Base-by-base conservation (phyloP, 2,329 filamentous ascomycete species). In the Talaromyces funiculosus region DNA sequence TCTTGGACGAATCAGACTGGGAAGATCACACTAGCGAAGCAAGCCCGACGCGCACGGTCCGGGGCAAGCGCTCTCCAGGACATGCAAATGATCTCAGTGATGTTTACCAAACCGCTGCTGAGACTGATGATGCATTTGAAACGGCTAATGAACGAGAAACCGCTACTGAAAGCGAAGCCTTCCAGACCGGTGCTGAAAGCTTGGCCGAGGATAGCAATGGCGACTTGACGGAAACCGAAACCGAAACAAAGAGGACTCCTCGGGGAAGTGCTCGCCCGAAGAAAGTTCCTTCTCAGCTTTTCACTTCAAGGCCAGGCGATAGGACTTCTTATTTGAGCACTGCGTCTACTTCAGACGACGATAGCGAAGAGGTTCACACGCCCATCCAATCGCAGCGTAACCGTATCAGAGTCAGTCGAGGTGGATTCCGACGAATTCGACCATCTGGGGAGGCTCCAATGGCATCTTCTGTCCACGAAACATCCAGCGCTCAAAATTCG, bases 201-300 rank as follows among this genome's bases (percentile, higher is more conserved):
- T 77, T 86, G 64, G 81, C 80, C 58, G 82, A 82, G 67, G 89
- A 90, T 16, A 92, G 87, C 69, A 89, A 86, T 60, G 90, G 91
- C 63, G 89, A 92, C 66, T 80, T 89, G 53, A 96, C 92, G 0
- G 93, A 96, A 76, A 97, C 92, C 0, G 93, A 96, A 76, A 97
- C 92, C 0, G 93, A 97, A 72, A 83, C 81, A 57, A 78, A 68
- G 61, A 66, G 70, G 7, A 75, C 72, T 40, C 73, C 71, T 16
- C 73, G 73, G 57, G 70, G 66, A 55, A 72, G 67, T 42, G 57
- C 69, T 53, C 70, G 70, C 18, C 72, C 71, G 18, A 72, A 69
- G 53, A 79, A 77, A 65, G 72, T 76, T 20, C 62, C 71, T 24
- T 69, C 71, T 12, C 72, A 73, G 42, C 61, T 71, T 31, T 49